Conservation (phyloP, 2,329 filamentous ascomycete genomes). For the Fusarium multiceps region DNA sequence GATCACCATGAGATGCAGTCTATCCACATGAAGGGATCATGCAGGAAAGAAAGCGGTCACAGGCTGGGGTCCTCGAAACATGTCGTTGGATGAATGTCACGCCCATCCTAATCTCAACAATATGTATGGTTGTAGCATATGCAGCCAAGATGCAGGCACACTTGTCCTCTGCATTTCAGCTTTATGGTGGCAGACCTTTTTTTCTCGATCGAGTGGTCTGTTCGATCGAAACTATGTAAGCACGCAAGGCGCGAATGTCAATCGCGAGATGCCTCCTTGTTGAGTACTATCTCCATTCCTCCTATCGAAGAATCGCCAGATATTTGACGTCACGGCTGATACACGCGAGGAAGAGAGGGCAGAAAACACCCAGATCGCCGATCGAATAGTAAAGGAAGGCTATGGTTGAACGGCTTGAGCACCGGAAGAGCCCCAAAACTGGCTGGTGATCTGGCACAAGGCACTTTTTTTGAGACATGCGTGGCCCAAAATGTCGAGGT, state of each 20-base stretch:
- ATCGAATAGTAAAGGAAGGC: conserved; percentile 10
- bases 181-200: background rate
- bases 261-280: conserved; percentile 1
- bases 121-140: conserved; percentile 2
- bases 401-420: conserved; percentile 9
- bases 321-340: conserved; percentile 25
- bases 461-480: conserved; percentile 29
- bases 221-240: conserved; percentile 18
- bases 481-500: conserved; percentile 17
- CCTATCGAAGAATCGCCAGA: conserved; percentile 1
- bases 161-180: conserved; percentile 9
- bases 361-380: conserved; percentile 17
- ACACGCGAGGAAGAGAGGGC: background rate
- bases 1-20: background rate
- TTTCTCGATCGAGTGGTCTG: conserved; percentile 2
- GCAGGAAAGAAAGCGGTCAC: background rate
- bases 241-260: background rate
- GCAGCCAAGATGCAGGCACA: conserved; percentile 19
- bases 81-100: background rate
- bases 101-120: conserved; percentile 2
- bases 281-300: conserved; percentile 33
- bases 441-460: conserved; percentile 15
- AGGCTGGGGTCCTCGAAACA: background rate
- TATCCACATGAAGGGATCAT: background rate
- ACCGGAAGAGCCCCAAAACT: conserved; percentile 17